Evolutionary conservation across 2,329 filamentous ascomycete genomes (phyloP).

Genomic region (Epichloe festucae): DNA sequence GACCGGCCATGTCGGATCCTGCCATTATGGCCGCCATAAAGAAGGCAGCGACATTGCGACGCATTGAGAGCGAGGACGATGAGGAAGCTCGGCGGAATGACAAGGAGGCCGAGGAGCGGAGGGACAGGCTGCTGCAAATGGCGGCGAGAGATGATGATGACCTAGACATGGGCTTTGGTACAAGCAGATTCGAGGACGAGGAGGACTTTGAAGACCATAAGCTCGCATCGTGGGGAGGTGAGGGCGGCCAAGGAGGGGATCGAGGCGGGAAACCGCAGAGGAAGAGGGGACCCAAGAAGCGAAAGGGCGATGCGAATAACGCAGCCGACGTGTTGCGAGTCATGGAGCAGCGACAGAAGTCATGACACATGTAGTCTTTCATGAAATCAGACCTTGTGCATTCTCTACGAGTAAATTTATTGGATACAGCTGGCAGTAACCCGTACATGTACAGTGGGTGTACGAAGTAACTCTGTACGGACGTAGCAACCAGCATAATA

Average conservation of each 20-base stretch:
- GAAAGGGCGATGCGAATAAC: slow-evolving; percentile 67
- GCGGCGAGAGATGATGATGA: slow-evolving; percentile 76
- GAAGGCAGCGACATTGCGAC: slow-evolving; percentile 59
- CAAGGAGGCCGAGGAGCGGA: slow-evolving; percentile 50
- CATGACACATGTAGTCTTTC: neutral
- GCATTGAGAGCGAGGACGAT: slow-evolving; percentile 26
- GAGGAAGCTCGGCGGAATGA: slow-evolving; percentile 26
- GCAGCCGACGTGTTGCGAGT: slow-evolving; percentile 69
- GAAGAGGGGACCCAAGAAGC: slow-evolving; percentile 61
- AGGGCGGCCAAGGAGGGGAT: slow-evolving; percentile 33
- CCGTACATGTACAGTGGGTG: too few relatives aligned
- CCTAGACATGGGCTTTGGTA: slow-evolving; percentile 89
- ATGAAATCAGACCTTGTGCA: too few relatives aligned
- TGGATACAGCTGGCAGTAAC: too few relatives aligned
- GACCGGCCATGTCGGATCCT: slow-evolving; percentile 54
- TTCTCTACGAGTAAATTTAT: too few relatives aligned
- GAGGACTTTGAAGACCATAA: slow-evolving; percentile 65
- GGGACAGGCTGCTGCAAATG: slow-evolving; percentile 59
- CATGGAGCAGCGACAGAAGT: slow-evolving; percentile 47
- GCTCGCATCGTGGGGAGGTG: slow-evolving; percentile 49
- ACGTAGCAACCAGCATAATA: too few relatives aligned
- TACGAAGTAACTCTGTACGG: too few relatives aligned
- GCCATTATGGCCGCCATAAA: slow-evolving; percentile 73
- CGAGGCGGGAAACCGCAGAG: slow-evolving; percentile 37
- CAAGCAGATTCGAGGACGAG: slow-evolving; percentile 74